A percentile compares a stretch with the other conserved stretches of the same genome.
Conservation (phyloP, 768 basidiomycete species). For the Boletus rex-veris region DNA sequence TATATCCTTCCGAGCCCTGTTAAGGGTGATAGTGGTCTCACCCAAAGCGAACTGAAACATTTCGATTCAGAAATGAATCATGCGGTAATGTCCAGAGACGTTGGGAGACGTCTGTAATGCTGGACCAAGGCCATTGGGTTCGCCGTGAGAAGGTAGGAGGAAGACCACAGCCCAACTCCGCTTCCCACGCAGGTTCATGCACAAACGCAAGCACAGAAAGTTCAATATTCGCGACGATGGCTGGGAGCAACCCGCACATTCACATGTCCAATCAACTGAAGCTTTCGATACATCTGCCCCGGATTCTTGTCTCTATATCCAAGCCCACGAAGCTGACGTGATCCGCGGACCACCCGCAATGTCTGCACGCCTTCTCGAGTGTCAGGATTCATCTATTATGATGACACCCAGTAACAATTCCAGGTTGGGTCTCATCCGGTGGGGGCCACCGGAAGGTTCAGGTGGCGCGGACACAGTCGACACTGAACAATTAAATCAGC, state of each 20-base stretch:
- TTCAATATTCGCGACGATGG: slow-evolving; percentile 3
- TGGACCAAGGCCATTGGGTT: too few relatives aligned
- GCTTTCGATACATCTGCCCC: not conserved
- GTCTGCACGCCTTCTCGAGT: slow-evolving; percentile 36
- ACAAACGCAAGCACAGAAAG: slow-evolving; percentile 27
- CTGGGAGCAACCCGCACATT: not conserved
- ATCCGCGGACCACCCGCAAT: slow-evolving; percentile 48
- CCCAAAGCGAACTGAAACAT: too few relatives aligned
- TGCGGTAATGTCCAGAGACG: too few relatives aligned
- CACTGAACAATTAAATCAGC: not conserved
- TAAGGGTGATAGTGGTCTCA: too few relatives aligned
- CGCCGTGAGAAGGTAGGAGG: too few relatives aligned
- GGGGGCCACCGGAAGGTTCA: slow-evolving; percentile 21
- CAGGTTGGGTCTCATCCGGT: slow-evolving; percentile 36
- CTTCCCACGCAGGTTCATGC: slow-evolving; percentile 7
- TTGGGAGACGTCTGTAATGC: too few relatives aligned
- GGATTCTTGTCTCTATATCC: slow-evolving; percentile 45
- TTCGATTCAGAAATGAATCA: too few relatives aligned
- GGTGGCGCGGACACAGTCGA: slow-evolving; percentile 1
- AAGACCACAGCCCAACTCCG: not conserved
- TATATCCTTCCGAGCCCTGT: not conserved
- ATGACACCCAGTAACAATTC: slow-evolving; percentile 5
- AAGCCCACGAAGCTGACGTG: slow-evolving; percentile 77
- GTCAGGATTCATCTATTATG: slow-evolving; percentile 7
- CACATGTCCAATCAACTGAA: slow-evolving; percentile 5